phyloP scores from a whole-genome alignment of 345 rosid species.

The Boechera divaricarpa region DNA sequence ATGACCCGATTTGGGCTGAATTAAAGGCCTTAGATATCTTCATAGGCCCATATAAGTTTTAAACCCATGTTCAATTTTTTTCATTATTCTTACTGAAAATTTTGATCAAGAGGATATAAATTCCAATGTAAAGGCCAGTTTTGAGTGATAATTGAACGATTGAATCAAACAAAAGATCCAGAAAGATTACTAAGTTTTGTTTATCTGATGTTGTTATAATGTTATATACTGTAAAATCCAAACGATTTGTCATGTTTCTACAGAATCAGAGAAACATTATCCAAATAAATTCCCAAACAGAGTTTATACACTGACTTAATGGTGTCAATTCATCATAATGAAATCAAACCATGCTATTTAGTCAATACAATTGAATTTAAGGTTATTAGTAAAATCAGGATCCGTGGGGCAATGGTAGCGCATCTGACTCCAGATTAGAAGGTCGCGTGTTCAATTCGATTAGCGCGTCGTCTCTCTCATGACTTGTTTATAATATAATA shows the following conservation, averaged over 20 bases:
- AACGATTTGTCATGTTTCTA: neutral
- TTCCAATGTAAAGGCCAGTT: neutral
- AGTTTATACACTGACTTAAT: neutral
- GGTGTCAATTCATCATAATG: neutral
- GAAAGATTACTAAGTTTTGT: neutral
- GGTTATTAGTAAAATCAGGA: conserved; percentile 44
- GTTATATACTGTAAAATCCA: neutral
- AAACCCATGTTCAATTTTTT: neutral
- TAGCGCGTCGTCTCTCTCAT: neutral
- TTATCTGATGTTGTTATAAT: neutral
- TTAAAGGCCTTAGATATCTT: too few species aligned
- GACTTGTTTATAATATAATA: too few species aligned
- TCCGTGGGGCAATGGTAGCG: conserved; percentile 99
- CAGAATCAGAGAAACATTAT: neutral
- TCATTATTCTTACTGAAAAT: neutral
- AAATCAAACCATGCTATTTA: too few species aligned
- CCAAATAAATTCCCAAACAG: neutral
- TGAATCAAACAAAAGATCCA: conserved; percentile 5
- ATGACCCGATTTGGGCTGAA: too few species aligned
- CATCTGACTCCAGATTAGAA: conserved; percentile 99
- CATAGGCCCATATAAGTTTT: too few species aligned
- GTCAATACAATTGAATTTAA: too few species aligned
- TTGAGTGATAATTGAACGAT: neutral
- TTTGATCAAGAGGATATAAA: neutral
- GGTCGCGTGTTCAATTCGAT: conserved; percentile 70